phyloP scores from a whole-genome alignment of 1,139 yeast genomes.

The Diutina siamensis region DNA sequence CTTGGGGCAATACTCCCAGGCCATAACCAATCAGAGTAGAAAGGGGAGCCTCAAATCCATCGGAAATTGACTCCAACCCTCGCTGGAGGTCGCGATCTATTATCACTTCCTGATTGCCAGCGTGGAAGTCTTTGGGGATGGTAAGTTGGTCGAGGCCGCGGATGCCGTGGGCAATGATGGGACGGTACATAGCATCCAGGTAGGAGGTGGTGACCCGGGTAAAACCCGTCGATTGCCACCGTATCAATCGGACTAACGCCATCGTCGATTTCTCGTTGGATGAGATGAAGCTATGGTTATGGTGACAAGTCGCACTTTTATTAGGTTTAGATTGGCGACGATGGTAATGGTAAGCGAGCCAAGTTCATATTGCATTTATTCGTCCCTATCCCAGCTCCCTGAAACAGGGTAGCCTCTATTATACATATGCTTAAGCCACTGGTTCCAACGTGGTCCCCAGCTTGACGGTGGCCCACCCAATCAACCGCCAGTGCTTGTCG shows the following conservation, averaged over 20 bases:
- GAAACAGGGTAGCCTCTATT: not conserved
- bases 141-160: not conserved
- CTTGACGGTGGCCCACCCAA: slow-evolving; percentile 99
- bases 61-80: not conserved
- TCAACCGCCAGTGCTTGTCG: slow-evolving; percentile 99
- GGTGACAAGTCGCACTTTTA: not conserved
- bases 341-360: not conserved
- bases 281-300: no score
- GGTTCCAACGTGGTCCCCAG: slow-evolving; percentile 88
- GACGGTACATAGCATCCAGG: slow-evolving; percentile 2
- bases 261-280: no score
- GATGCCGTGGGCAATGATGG: slow-evolving; percentile 1
- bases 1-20: slow-evolving; percentile 81
- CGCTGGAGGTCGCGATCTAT: slow-evolving; percentile 4
- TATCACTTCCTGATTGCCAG: slow-evolving; percentile 5
- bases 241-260: not conserved
- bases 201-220: slow-evolving; percentile 3
- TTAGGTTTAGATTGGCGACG: not conserved
- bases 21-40: slow-evolving; percentile 69
- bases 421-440: slow-evolving; percentile 18
- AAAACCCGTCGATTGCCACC: slow-evolving; percentile 5
- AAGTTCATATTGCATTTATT: not conserved
- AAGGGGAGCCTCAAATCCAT: not conserved
- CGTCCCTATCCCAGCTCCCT: not conserved
- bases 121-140: slow-evolving; percentile 2